Evolutionary conservation across 2,329 filamentous ascomycete species (phyloP).

Genomic region (Drechslera avenae): DNA sequence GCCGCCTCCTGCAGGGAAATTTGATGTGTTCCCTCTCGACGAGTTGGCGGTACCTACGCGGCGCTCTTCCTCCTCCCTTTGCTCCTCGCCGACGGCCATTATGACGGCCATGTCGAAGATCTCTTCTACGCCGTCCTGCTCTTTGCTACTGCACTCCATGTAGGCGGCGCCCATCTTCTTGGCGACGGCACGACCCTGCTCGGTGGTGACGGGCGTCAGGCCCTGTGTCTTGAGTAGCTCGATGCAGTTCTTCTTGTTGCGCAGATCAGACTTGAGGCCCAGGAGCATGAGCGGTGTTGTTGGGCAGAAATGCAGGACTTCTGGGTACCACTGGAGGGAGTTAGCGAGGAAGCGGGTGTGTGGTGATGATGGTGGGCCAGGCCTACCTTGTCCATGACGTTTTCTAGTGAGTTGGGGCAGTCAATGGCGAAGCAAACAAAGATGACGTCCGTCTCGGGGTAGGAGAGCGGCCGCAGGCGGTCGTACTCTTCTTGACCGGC

Average conservation of each 20-base stretch:
- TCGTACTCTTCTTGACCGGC: constrained; percentile 99
- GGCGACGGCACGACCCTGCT: constrained; percentile 86
- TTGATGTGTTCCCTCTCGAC: constrained; percentile 24
- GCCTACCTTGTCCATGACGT: constrained; percentile 95
- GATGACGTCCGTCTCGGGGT: constrained; percentile 95
- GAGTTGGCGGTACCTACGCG: constrained; percentile 14
- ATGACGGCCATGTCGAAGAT: constrained; percentile 93
- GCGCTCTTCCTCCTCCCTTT: constrained; percentile 37
- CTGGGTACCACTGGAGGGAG: constrained; percentile 87
- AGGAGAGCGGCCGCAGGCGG: constrained; percentile 90
- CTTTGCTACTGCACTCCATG: constrained; percentile 98
- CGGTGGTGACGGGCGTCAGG: constrained; percentile 88
- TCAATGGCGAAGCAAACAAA: constrained; percentile 99
- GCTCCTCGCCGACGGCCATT: constrained; percentile 79
- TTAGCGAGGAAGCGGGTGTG: constrained; percentile 28
- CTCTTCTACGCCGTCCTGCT: constrained; percentile 93
- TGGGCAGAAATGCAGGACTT: constrained; percentile 98
- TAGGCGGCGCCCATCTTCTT: constrained; percentile 93
- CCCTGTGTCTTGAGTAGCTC: constrained; percentile 98
- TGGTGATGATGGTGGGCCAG: neutral
- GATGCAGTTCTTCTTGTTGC: constrained; percentile 93
- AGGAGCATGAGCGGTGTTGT: constrained; percentile 95
- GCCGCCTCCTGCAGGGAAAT: constrained; percentile 33
- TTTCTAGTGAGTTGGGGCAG: constrained; percentile 96
- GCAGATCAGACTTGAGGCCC: constrained; percentile 95